Percentiles rank a stretch among this genome's conserved stretches.
Conservation (phyloP, 108 stramenopile genomes). For the Schizochytrium sp. region DNA sequence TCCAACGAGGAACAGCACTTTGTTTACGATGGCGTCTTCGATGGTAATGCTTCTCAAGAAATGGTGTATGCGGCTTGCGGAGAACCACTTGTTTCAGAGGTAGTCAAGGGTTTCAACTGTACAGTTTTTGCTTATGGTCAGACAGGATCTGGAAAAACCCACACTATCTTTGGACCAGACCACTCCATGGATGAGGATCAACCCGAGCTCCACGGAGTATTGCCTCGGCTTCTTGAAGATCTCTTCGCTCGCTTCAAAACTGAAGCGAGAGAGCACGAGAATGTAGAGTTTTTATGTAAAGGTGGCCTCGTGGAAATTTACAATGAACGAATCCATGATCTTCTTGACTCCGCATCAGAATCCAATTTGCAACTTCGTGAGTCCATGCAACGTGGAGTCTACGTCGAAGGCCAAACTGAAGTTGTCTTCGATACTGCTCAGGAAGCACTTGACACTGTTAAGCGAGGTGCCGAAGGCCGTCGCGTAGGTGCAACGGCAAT, state of each 20-base stretch:
- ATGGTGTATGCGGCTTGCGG: constrained; percentile 62
- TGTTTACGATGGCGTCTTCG: constrained; percentile 65
- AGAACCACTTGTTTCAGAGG: constrained; percentile 49
- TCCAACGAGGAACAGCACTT: constrained; percentile 33
- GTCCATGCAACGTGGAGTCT: constrained; percentile 59
- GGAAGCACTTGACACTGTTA: constrained; percentile 82
- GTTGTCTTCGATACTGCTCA: constrained; percentile 81
- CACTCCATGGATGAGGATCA: background rate
- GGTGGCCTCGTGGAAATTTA: constrained; percentile 68
- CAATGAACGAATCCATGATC: constrained; percentile 68
- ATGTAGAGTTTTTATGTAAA: constrained; percentile 24
- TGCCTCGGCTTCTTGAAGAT: constrained; percentile 54
- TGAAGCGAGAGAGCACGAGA: constrained; percentile 37
- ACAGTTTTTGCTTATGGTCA: constrained; percentile 71
- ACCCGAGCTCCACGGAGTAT: constrained; percentile 47
- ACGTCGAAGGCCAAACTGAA: constrained; percentile 74
- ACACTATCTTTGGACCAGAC: constrained; percentile 61
- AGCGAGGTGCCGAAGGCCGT: constrained; percentile 83
- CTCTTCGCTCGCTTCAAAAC: constrained; percentile 53
- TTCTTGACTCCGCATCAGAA: constrained; percentile 62
- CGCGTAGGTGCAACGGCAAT: constrained; percentile 81
- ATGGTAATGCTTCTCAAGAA: constrained; percentile 37
- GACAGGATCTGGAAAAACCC: constrained; percentile 68
- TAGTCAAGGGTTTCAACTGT: constrained; percentile 64
- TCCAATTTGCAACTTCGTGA: background rate